Percentiles rank a stretch among this genome's conserved stretches.
phyloP scores from a whole-genome alignment of 768 basidiomycete species.

The Mycena albidolilacea region DNA sequence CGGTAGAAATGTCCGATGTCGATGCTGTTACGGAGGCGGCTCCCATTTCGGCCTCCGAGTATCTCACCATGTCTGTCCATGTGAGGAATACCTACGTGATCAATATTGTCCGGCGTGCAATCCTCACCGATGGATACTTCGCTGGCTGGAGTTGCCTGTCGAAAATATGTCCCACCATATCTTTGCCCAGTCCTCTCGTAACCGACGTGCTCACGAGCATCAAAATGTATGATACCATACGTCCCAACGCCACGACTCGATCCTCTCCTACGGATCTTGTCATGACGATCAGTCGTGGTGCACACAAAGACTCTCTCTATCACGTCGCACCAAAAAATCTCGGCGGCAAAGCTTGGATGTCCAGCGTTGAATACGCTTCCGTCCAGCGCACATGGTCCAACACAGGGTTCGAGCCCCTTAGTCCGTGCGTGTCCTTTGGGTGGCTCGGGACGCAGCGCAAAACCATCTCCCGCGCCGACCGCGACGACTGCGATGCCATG shows the following conservation, averaged over 20 bases:
- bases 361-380: no score
- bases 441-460: constrained; percentile 27
- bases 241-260: neutral
- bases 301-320: constrained; percentile 4
- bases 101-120: no score
- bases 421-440: constrained; percentile 22
- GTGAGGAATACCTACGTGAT: no score
- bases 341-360: constrained; percentile 21
- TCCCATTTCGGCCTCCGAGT: no score
- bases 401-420: constrained; percentile 15
- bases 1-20: no score
- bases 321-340: constrained; percentile 21
- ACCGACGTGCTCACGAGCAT: constrained; percentile 21
- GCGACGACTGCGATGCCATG: constrained; percentile 18
- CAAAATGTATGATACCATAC: constrained; percentile 17
- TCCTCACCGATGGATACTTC: no score
- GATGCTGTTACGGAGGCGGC: no score
- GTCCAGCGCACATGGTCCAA: no score
- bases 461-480: neutral
- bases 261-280: neutral
- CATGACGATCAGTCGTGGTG: constrained; percentile 10
- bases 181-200: no score
- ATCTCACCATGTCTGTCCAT: no score
- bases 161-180: no score
- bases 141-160: no score